phyloP scores from a whole-genome alignment of 768 basidiomycete species.

The Trametes gibbosa region DNA sequence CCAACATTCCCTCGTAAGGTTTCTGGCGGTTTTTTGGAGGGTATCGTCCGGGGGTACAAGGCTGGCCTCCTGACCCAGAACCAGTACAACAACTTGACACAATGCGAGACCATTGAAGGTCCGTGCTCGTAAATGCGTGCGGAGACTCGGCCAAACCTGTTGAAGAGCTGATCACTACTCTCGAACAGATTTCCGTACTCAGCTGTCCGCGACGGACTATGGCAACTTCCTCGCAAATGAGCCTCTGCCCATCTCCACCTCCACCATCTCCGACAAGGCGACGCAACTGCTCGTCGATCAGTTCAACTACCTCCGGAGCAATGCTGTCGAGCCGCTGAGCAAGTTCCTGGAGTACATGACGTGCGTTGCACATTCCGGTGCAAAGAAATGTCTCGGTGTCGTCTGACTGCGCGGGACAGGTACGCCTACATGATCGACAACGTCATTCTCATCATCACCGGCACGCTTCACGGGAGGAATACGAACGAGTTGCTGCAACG shows the following conservation, averaged over 20 bases:
- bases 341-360: conserved; percentile 98
- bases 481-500: conserved; percentile 95
- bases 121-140: conserved; percentile 14
- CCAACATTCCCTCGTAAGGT: conserved; percentile 44
- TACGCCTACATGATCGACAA: conserved; percentile 99
- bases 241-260: conserved; percentile 87
- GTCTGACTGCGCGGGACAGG: conserved; percentile 40
- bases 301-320: conserved; percentile 90
- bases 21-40: conserved; percentile 74
- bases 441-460: conserved; percentile 94
- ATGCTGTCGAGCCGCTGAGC: conserved; percentile 86
- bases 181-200: conserved; percentile 83
- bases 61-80: conserved; percentile 84
- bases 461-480: conserved; percentile 94
- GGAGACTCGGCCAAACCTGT: too few relatives aligned
- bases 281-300: conserved; percentile 95
- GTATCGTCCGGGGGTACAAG: conserved; percentile 89
- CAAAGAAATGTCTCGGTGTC: not conserved
- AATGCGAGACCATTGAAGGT: conserved; percentile 98
- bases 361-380: conserved; percentile 45
- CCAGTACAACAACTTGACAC: conserved; percentile 91
- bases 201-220: conserved; percentile 95
- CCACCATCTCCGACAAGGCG: conserved; percentile 95
- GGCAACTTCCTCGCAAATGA: conserved; percentile 98
- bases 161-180: not conserved